Conservation (phyloP, 805 yeast species). For the Pichia deserticola region DNA sequence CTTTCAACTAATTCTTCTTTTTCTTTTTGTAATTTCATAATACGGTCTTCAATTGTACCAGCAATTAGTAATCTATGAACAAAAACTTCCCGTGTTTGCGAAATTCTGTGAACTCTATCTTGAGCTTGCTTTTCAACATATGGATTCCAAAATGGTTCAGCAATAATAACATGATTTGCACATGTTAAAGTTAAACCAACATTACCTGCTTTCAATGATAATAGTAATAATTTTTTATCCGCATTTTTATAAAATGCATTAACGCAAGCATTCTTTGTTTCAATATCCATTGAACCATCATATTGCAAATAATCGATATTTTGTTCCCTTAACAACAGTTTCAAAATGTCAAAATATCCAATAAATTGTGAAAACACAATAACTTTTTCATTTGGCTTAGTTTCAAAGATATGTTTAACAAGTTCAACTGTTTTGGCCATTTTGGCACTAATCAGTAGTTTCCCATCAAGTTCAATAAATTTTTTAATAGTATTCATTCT, state of each 20-base stretch:
- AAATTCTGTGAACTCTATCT: slow-evolving; percentile 92
- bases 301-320: slow-evolving; percentile 51
- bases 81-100: slow-evolving; percentile 72
- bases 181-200: slow-evolving; percentile 91
- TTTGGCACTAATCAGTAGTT: slow-evolving; percentile 61
- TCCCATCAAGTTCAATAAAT: slow-evolving; percentile 31
- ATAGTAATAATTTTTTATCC: slow-evolving; percentile 48
- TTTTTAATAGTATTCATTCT: slow-evolving; percentile 21
- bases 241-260: slow-evolving; percentile 54
- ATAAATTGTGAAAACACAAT: slow-evolving; percentile 85
- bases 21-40: slow-evolving; percentile 66
- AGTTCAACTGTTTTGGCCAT: slow-evolving; percentile 53
- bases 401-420: slow-evolving; percentile 41
- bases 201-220: slow-evolving; percentile 89
- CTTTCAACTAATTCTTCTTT: slow-evolving; percentile 73
- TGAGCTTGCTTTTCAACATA: slow-evolving; percentile 96
- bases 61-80: slow-evolving; percentile 65
- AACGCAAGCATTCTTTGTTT: slow-evolving; percentile 57
- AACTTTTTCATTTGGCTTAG: slow-evolving; percentile 61
- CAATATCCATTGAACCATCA: slow-evolving; percentile 76
- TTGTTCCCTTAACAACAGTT: slow-evolving; percentile 41
- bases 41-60: slow-evolving; percentile 84
- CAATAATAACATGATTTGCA: slow-evolving; percentile 84
- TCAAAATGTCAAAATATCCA: slow-evolving; percentile 60
- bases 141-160: slow-evolving; percentile 98